Base-by-base conservation (phyloP, 2,329 filamentous ascomycete genomes). In the Penicillium brevicompactum region DNA sequence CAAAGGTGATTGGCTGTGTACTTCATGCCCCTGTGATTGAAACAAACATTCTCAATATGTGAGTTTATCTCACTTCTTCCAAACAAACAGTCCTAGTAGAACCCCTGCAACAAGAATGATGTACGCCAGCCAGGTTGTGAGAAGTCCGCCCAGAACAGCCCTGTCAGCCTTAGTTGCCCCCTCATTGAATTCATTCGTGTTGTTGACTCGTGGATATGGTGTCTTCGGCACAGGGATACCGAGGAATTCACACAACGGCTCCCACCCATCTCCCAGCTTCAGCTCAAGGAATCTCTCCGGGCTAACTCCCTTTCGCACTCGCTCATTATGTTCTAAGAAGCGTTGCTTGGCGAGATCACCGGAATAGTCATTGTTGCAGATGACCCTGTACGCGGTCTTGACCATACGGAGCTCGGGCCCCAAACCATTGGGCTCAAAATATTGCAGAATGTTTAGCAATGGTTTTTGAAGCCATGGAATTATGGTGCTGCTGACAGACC, bases 201-300 rank as follows among this genome's bases (percentile, higher is more conserved):
- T 63, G 50, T 67, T 67, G 49, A 64, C 38, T 42, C 51, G 58
- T 30, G 64, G 64, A 42, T 65, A 67, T 8, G 61, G 61, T n/a
- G 59, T 60, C 46, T 63, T 61, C 27, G 64, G 64, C 9, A 67
- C 62, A 2, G 64, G 62, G 21, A 67, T 61, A 11, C 61, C 61
- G 13, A 67, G 61, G 21, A 67, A 65, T 38, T 53, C 57, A 55
- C 64, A 67, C 13, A 67, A 41, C 10, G 64, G 64, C 48, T 63
- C 63, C 64, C 64, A 67, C 16, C 63, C 64, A 49, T 64, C 62
- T 13, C 51, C 51, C 37, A 53, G 38, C 40, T 41, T 45, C 7
- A 53, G 27, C 27, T 53, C 51, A 9, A 53, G 45, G 21, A 53
- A 53, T 16, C 27, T 21, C 10, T 48, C 44, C 9, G 51, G 38